These are phyloP conservation scores for Penicillium fuscoglaucum DNA, from an alignment of 2,329 filamentous ascomycete species.

Conservation along the genomic window DNA sequence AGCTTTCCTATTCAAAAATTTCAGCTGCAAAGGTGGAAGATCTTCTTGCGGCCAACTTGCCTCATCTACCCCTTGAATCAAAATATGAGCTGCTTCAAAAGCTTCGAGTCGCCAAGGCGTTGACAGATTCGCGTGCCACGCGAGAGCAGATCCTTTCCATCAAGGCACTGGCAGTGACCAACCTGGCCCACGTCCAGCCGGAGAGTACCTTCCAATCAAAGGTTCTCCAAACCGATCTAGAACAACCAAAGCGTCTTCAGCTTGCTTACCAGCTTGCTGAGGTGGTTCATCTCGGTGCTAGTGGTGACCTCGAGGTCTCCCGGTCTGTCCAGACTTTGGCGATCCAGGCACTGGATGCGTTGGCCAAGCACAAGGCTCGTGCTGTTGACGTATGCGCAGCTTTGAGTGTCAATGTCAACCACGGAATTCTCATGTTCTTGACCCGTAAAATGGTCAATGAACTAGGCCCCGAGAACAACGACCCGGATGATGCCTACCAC, in stretches of 20 bases:
- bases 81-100: conserved; percentile 85
- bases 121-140: conserved; percentile 64
- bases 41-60: conserved; percentile 46
- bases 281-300: conserved; percentile 78
- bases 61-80: conserved; percentile 68
- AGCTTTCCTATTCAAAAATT: conserved; percentile 59
- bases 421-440: conserved; percentile 90
- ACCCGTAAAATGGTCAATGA: conserved; percentile 86
- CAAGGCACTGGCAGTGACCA: conserved; percentile 82
- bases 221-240: conserved; percentile 80
- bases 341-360: conserved; percentile 77
- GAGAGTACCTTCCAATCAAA: conserved; percentile 84
- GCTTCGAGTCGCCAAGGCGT: conserved; percentile 77
- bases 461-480: conserved; percentile 63
- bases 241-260: conserved; percentile 85
- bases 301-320: conserved; percentile 67
- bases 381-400: conserved; percentile 81
- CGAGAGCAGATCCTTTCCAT: conserved; percentile 77
- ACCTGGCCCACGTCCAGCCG: conserved; percentile 83
- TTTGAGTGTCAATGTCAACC: conserved; percentile 93
- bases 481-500: conserved; percentile 62
- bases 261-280: conserved; percentile 90
- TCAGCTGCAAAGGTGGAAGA: conserved; percentile 40
- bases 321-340: conserved; percentile 78
- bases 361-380: conserved; percentile 75